Base-by-base conservation (phyloP, 495 filamentous ascomycete genomes). In the Neurospora tetraspora region DNA sequence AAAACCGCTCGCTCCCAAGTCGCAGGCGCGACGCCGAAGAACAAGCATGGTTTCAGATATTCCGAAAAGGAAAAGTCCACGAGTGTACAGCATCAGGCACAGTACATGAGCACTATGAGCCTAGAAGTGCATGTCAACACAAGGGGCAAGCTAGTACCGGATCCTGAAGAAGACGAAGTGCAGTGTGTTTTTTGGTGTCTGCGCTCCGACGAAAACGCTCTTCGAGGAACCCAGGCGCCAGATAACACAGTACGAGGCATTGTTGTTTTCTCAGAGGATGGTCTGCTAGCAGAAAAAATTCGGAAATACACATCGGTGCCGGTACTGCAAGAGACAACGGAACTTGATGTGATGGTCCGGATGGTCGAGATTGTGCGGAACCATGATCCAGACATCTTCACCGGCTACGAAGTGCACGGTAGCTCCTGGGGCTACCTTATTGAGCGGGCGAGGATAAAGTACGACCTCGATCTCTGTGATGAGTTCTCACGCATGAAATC, bases 61-160 rank as follows among this genome's bases (percentile, higher is more conserved):
- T 94, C 94, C 1, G 94, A 96, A 78, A 92, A 91, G 75, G 81
- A 85, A 70, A 88, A 89, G 77, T 89, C 90, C 5, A 92, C 90
- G 1, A 94, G 89, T 77, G 91, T 96, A 43, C 88, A 92, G 75
- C 92, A 95, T 74, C 93, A 97, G 78, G 88, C 90, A 7, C 94
- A 97, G 74, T 94, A 97, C 79, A 98, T 98, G 94, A 97, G 93
- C 81, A 93, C 89, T 40, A 94, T 99, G 94, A 94, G 94, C 76
- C 80, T 99, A 7, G 96, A 99, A 78, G 79, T 98, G n/a, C 96
- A 99, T 79, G 91, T 96, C 71, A 98, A 97, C 78, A 97, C 92
- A 7, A 86, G 94, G 59, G 93, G 89, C 18, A 87, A 86, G 70
- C 84, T 98, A 37, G 86, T 92, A 34, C 93, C 96, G 9, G 91